Evolutionary conservation across 1,284 basidiomycete species (phyloP).

Genomic region (Blastosporella zonata): DNA sequence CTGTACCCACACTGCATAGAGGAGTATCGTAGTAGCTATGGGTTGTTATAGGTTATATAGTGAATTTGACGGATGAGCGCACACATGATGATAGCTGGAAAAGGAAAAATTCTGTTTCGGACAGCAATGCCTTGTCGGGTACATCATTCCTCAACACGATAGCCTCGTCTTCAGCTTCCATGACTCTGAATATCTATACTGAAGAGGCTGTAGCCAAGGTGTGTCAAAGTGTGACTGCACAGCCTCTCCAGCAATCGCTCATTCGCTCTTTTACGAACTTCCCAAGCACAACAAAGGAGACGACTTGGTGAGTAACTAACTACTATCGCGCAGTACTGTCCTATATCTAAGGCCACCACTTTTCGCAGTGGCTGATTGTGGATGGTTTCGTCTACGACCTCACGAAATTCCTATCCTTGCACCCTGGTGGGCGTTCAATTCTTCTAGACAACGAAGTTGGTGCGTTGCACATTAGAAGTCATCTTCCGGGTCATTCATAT

Average conservation of each 20-base stretch:
- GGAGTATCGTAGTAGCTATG: no score
- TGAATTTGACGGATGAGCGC: no score
- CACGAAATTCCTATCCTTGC: conserved; percentile 70
- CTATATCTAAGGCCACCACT: conserved; percentile 13
- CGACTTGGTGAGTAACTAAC: conserved; percentile 12
- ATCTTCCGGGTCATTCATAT: conserved; percentile 26
- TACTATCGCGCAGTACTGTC: not conserved
- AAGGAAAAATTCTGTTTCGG: not conserved
- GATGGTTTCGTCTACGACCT: conserved; percentile 83
- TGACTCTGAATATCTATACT: not conserved
- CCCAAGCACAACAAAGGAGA: conserved; percentile 10
- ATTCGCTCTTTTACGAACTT: not conserved
- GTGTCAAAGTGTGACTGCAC: not conserved
- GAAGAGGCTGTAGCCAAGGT: conserved; percentile 13
- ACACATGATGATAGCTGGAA: no score
- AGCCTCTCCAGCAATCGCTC: not conserved
- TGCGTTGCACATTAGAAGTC: conserved; percentile 27
- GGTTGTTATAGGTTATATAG: no score
- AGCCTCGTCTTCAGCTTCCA: not conserved
- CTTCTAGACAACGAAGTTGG: conserved; percentile 64
- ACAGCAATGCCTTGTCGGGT: not conserved
- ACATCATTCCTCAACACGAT: not conserved
- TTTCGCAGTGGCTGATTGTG: conserved; percentile 71
- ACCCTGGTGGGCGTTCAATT: conserved; percentile 76
- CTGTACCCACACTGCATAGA: not conserved